A percentile compares a stretch with the other conserved stretches of the same genome.
phyloP scores from a whole-genome alignment of 2,329 filamentous ascomycete species.

The Zymoseptoria brevis region DNA sequence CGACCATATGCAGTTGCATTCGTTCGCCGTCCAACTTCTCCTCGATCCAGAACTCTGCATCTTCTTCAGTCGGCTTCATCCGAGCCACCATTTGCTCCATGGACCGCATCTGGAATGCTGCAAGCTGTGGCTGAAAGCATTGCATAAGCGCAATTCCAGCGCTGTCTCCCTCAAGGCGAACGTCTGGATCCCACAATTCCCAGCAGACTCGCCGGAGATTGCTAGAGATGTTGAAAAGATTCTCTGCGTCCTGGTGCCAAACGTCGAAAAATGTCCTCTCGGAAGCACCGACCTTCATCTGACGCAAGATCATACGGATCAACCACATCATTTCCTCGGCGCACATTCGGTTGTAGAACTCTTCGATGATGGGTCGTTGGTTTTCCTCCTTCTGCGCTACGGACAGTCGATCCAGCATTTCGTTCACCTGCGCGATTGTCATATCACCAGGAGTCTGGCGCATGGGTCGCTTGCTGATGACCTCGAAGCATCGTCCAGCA shows the following conservation, averaged over 20 bases:
- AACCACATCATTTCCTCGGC: slow-evolving; percentile 90
- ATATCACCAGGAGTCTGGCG: slow-evolving; percentile 65
- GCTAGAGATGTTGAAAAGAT: slow-evolving; percentile 76
- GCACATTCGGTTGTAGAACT: slow-evolving; percentile 87
- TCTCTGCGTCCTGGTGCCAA: slow-evolving; percentile 48
- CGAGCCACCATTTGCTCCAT: slow-evolving; percentile 71
- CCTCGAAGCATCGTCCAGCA: slow-evolving; percentile 77
- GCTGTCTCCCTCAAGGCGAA: slow-evolving; percentile 67
- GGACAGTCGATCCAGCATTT: slow-evolving; percentile 69
- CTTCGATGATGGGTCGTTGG: slow-evolving; percentile 70
- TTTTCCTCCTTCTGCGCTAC: slow-evolving; percentile 71
- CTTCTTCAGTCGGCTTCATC: slow-evolving; percentile 58
- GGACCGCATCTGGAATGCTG: slow-evolving; percentile 78
- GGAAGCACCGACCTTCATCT: slow-evolving; percentile 67
- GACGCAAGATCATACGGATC: slow-evolving; percentile 82
- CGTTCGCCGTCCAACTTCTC: slow-evolving; percentile 96
- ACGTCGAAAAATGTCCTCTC: slow-evolving; percentile 78
- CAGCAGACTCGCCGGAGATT: slow-evolving; percentile 87
- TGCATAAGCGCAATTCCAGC: slow-evolving; percentile 76
- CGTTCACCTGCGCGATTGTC: slow-evolving; percentile 84
- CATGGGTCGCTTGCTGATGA: slow-evolving; percentile 76
- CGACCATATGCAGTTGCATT: slow-evolving; percentile 89
- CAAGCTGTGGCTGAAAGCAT: slow-evolving; percentile 92
- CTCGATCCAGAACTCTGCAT: slow-evolving; percentile 87
- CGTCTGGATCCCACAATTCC: slow-evolving; percentile 70